Conservation (phyloP, 345 rosid genomes). For the Hypericum androsaemum region DNA sequence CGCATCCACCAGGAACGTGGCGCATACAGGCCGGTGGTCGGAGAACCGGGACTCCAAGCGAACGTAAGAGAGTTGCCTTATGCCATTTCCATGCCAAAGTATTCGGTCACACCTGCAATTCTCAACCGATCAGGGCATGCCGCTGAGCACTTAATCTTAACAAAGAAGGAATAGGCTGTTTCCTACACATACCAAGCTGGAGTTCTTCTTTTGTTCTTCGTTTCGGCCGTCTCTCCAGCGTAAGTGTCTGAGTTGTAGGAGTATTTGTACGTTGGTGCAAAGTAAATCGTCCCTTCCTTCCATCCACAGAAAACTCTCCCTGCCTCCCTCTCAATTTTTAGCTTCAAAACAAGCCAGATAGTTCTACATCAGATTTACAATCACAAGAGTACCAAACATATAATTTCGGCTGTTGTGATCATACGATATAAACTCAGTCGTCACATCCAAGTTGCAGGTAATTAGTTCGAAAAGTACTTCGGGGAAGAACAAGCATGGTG, state of each 20-base stretch:
- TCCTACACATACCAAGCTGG: slow-evolving; percentile 69
- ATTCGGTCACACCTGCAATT: slow-evolving; percentile 83
- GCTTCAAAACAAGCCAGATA: slow-evolving; percentile 27
- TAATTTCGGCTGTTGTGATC: no score
- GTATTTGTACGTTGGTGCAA: slow-evolving; percentile 90
- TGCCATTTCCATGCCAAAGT: slow-evolving; percentile 76
- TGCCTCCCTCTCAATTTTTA: slow-evolving; percentile 83
- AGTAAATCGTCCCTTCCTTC: slow-evolving; percentile 81
- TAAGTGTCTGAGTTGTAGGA: slow-evolving; percentile 71
- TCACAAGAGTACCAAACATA: no score
- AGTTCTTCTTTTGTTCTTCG: slow-evolving; percentile 77
- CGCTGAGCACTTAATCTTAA: no score
- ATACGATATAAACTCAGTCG: no score
- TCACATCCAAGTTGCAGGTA: no score
- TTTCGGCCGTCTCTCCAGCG: slow-evolving; percentile 54
- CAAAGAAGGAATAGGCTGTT: no score
- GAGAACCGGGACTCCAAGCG: slow-evolving; percentile 71
- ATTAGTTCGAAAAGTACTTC: no score
- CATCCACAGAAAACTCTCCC: slow-evolving; percentile 84
- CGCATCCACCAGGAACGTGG: slow-evolving; percentile 47
- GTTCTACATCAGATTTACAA: slow-evolving; percentile 1
- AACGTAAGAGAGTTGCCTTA: slow-evolving; percentile 42
- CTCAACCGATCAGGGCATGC: neutral
- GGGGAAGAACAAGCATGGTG: no score
- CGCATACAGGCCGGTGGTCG: slow-evolving; percentile 81